These are phyloP conservation scores for Cryphonectria parasitica DNA, from an alignment of 2,329 filamentous ascomycete species.

Conservation along the genomic window DNA sequence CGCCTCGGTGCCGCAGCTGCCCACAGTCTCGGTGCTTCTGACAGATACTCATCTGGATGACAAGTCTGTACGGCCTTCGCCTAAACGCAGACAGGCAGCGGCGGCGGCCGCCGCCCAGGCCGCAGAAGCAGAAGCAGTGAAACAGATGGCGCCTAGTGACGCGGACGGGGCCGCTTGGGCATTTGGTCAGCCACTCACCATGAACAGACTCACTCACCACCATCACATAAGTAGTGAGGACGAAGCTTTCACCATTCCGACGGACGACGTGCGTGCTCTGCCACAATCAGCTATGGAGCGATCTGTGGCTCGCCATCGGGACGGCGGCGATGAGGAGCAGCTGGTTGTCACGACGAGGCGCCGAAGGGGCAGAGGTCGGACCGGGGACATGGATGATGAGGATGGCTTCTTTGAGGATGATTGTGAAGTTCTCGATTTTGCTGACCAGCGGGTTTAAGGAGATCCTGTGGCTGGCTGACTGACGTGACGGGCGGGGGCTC, in stretches of 20 bases:
- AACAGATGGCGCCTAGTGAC: slow-evolving; percentile 12
- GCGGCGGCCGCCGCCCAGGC: slow-evolving; percentile 13
- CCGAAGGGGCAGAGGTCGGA: slow-evolving; percentile 60
- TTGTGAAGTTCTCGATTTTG: slow-evolving; percentile 89
- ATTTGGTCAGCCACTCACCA: slow-evolving; percentile 60
- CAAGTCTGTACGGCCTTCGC: slow-evolving; percentile 33
- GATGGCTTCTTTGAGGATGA: slow-evolving; percentile 91
- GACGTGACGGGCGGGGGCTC: slow-evolving; percentile 12
- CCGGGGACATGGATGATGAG: slow-evolving; percentile 61
- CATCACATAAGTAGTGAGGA: slow-evolving; percentile 53
- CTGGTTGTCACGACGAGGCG: slow-evolving; percentile 82
- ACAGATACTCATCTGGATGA: slow-evolving; percentile 48
- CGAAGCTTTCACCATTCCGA: slow-evolving; percentile 50
- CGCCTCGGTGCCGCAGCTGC: slow-evolving; percentile 33
- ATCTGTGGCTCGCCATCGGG: slow-evolving; percentile 52
- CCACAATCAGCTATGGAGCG: slow-evolving; percentile 66
- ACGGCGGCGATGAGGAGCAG: slow-evolving; percentile 68
- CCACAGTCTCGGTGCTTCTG: slow-evolving; percentile 46
- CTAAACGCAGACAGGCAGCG: slow-evolving; percentile 34
- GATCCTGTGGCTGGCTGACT: slow-evolving; percentile 10
- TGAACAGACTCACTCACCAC: slow-evolving; percentile 58
- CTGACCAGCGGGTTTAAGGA: slow-evolving; percentile 66
- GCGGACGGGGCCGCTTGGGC: slow-evolving; percentile 51
- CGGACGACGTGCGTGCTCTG: slow-evolving; percentile 62
- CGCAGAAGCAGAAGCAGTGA: slow-evolving; percentile 32